Conservation (phyloP, 768 basidiomycete genomes). For the Serendipita indica region DNA sequence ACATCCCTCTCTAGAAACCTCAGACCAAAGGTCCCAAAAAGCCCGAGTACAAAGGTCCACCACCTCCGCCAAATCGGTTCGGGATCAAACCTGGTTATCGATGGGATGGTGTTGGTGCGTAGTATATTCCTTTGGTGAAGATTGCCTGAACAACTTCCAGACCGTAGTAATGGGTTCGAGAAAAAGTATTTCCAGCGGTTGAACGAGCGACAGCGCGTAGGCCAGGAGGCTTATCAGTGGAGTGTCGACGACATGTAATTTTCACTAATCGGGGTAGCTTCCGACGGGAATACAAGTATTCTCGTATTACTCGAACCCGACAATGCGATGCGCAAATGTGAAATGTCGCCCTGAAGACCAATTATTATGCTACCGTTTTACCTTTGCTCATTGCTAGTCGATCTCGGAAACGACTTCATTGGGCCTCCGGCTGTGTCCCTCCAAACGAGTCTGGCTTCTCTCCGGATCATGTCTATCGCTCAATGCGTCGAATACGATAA, state of each 20-base stretch:
- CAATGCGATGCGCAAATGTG: no score
- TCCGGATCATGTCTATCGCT: no score
- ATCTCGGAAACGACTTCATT: no score
- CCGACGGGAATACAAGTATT: no score
- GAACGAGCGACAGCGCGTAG: conserved; percentile 59
- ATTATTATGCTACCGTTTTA: no score
- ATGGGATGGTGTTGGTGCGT: conserved; percentile 95
- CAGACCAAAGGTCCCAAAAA: conserved; percentile 54
- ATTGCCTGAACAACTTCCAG: conserved; percentile 26
- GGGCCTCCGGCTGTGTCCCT: no score
- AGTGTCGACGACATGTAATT: conserved; percentile 91
- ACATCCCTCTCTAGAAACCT: conserved; percentile 42
- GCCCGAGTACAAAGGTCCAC: conserved; percentile 78
- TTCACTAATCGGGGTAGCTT: no score
- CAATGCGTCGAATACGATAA: no score
- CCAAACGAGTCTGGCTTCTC: no score
- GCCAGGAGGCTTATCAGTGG: conserved; percentile 67
- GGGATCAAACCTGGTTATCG: conserved; percentile 89
- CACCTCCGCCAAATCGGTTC: conserved; percentile 88
- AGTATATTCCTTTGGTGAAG: not conserved
- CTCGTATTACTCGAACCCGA: no score
- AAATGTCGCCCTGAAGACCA: no score
- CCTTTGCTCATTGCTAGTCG: no score
- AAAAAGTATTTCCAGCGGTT: conserved; percentile 75
- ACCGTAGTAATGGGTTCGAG: conserved; percentile 88